Evolutionary conservation across 2,329 filamentous ascomycete species (phyloP).

Genomic region (Epicoccum sorghinum): DNA sequence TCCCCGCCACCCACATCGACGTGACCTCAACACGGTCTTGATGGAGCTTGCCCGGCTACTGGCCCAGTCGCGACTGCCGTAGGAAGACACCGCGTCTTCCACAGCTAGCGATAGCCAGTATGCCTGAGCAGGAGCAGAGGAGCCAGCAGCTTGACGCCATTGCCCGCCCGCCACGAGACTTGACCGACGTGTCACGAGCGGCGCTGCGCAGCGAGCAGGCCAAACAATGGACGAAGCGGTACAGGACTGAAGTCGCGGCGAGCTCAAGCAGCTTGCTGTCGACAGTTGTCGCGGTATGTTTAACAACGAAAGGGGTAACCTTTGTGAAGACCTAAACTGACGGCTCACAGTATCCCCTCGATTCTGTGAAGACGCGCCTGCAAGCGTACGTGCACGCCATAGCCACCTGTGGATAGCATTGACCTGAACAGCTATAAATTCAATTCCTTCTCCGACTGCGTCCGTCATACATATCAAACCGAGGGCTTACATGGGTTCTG

Average conservation of each 20-base stretch:
- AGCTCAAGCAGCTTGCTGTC: conserved; percentile 78
- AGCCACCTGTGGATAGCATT: conserved; percentile 12
- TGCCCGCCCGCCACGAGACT: conserved; percentile 46
- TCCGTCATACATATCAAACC: conserved; percentile 72
- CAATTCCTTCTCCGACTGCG: conserved; percentile 74
- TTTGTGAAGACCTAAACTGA: conserved; percentile 24
- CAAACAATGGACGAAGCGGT: conserved; percentile 71
- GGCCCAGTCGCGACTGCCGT: conserved; percentile 65
- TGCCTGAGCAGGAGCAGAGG: conserved; percentile 44
- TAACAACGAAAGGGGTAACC: no score
- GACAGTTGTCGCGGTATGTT: conserved; percentile 70
- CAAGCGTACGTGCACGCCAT: conserved; percentile 62
- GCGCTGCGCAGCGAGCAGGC: conserved; percentile 50
- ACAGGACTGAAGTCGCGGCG: conserved; percentile 81
- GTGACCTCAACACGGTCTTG: conserved; percentile 48
- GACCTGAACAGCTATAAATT: conserved; percentile 66
- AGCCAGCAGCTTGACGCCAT: conserved; percentile 31
- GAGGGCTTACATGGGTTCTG: conserved; percentile 59
- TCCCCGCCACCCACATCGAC: conserved; percentile 20
- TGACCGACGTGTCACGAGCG: conserved; percentile 42
- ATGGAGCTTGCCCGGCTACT: conserved; percentile 62
- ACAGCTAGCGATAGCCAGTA: conserved; percentile 56
- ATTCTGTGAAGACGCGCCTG: conserved; percentile 89
- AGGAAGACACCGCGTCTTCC: conserved; percentile 62
- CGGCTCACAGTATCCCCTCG: conserved; percentile 70